Evolutionary conservation across 164 flowering plant species (phyloP).

Genomic region (Magnolia changhungtana): DNA sequence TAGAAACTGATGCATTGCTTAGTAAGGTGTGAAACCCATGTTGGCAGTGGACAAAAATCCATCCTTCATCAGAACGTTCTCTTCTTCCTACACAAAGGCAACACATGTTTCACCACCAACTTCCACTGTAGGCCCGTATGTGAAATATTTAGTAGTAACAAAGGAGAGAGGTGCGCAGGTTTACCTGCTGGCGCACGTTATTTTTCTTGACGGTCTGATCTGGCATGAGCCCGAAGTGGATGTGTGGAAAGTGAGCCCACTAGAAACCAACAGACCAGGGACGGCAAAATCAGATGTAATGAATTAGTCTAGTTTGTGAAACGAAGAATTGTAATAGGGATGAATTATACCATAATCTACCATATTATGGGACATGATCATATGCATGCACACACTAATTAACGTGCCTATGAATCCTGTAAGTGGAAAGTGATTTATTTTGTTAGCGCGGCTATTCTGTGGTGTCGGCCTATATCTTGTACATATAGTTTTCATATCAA

Average conservation of each 20-base stretch:
- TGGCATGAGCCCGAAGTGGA: conserved; percentile 88
- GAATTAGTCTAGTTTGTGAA: too few species aligned
- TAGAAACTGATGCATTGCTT: conserved; percentile 4
- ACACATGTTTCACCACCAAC: background rate
- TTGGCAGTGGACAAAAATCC: conserved; percentile 67
- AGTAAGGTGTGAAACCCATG: conserved; percentile 81
- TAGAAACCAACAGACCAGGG: conserved; percentile 26
- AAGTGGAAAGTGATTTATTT: too few species aligned
- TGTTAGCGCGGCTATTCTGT: too few species aligned
- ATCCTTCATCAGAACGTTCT: conserved; percentile 68
- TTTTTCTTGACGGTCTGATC: conserved; percentile 72
- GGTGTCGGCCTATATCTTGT: too few species aligned
- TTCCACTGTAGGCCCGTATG: background rate
- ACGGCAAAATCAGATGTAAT: background rate
- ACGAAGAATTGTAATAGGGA: too few species aligned
- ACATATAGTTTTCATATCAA: too few species aligned
- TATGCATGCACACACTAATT: too few species aligned
- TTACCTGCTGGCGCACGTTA: conserved; percentile 72
- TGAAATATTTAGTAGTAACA: too few species aligned
- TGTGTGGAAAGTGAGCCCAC: conserved; percentile 99
- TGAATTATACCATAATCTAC: too few species aligned
- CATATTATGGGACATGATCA: too few species aligned
- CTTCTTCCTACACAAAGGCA: conserved; percentile 54
- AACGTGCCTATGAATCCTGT: too few species aligned
- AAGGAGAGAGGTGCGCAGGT: background rate